Evolutionary conservation across 345 rosid genomes (phyloP), one percentile per base, ranked within the genome.

Genomic region (Brassica incana): DNA sequence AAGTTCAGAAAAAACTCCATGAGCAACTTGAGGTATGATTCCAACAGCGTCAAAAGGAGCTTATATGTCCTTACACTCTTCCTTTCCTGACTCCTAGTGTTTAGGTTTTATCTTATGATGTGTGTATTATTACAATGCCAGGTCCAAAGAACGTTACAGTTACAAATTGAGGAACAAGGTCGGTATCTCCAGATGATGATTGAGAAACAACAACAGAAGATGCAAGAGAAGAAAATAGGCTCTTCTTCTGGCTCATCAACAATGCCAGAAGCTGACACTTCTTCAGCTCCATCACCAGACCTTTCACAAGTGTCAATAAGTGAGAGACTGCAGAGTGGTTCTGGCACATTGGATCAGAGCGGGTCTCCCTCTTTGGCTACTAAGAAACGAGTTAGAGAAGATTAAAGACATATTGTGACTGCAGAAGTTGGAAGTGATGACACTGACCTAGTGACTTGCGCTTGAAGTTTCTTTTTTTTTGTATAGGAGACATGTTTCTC

Each of bases 1-100:
- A 92, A 84, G 97, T 94, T 79, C 98, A 94, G 82, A 94, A 92
- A 87, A 91, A 66, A 67, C 96, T 94, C 71, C 98, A 94, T 40
- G 98, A 92, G 84, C 98, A 94, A 79, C 97, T 92, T 74, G 98
- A 94, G 97, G 98, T 92, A 78, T 78, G 43, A 75, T 58, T 38
- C 14, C 36, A 69, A 29, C 40, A 25, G 16, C 52, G 10, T 32
- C 33, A 52, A 23, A 30, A 50, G 23, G 32, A 32, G 5, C 61
- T 68, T 58, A n/a, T n/a, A n/a, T n/a, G n/a, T n/a, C n/a, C n/a
- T n/a, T n/a, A n/a, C n/a, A n/a, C n/a, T n/a, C n/a, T n/a, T n/a
- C n/a, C n/a, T n/a, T n/a, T n/a, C n/a, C n/a, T n/a, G n/a, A n/a
- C n/a, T n/a, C n/a, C n/a, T n/a, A n/a, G n/a, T n/a, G n/a, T n/a